phyloP scores from a whole-genome alignment of 2,329 filamentous ascomycete species.

The Chaetomium olivaceum region DNA sequence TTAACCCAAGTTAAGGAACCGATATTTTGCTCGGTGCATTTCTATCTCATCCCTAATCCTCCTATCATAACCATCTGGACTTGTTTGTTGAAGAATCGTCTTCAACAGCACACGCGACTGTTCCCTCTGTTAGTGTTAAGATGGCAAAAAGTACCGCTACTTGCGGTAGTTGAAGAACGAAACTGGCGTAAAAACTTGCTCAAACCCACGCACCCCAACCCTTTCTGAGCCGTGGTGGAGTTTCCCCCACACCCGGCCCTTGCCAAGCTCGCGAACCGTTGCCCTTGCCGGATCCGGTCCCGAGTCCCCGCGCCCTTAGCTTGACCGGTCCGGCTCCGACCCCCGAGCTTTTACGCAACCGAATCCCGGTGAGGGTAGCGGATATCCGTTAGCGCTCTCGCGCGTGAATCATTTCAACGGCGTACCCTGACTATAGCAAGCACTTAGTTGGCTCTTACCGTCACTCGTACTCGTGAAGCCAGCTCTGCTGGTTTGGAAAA shows the following conservation, averaged over 20 bases:
- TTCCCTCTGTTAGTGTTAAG: background rate
- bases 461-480: background rate
- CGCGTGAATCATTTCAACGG: too few species aligned
- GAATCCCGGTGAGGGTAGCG: background rate
- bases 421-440: background rate
- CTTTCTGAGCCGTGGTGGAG: background rate
- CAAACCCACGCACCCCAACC: conserved; percentile 49
- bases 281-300: conserved; percentile 8
- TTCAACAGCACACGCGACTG: background rate
- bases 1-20: background rate
- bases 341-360: background rate
- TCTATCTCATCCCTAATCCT: background rate
- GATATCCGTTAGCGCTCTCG: background rate
- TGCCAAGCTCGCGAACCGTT: conserved; percentile 14
- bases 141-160: conserved; percentile 13
- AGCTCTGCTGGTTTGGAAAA: background rate
- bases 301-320: background rate
- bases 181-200: conserved; percentile 49
- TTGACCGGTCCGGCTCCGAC: background rate
- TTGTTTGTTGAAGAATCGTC: background rate
- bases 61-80: background rate
- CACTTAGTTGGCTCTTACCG: background rate
- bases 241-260: conserved; percentile 3
- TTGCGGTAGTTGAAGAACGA: conserved; percentile 35
- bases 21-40: background rate